Evolutionary conservation across 495 filamentous ascomycete genomes (phyloP).

Genomic region (Poronia punctata): DNA sequence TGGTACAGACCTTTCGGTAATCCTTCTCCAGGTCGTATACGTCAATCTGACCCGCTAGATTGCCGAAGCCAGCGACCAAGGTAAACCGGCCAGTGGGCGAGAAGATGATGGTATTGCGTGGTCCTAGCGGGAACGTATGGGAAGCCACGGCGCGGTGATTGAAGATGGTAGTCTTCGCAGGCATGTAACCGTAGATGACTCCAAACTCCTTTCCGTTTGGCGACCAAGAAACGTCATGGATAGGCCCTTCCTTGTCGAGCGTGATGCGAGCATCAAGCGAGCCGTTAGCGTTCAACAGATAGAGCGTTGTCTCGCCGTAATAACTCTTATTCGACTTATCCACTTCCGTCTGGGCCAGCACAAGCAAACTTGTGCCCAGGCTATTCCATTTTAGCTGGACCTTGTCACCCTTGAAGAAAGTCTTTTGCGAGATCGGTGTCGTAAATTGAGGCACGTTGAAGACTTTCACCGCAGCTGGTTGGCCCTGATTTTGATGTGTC

Average conservation of each 20-base stretch:
- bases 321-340: conserved; percentile 98
- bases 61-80: conserved; percentile 92
- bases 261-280: conserved; percentile 87
- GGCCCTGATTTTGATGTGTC: conserved; percentile 49
- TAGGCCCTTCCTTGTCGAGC: conserved; percentile 94
- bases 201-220: conserved; percentile 95
- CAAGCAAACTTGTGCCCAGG: conserved; percentile 81
- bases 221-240: conserved; percentile 97
- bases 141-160: conserved; percentile 73
- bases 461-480: conserved; percentile 88
- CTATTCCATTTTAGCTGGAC: conserved; percentile 97
- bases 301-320: conserved; percentile 96
- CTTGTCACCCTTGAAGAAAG: conserved; percentile 98
- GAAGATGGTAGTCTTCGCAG: conserved; percentile 95
- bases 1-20: conserved; percentile 82
- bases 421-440: conserved; percentile 85
- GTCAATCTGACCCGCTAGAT: conserved; percentile 94
- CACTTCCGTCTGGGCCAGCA: conserved; percentile 95
- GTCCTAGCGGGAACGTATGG: conserved; percentile 75
- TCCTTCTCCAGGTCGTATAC: conserved; percentile 93
- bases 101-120: conserved; percentile 91
- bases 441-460: conserved; percentile 84
- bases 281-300: conserved; percentile 85
- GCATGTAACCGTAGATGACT: conserved; percentile 96
- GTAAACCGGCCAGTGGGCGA: conserved; percentile 91